Percentiles rank a stretch among this genome's conserved stretches.
These are phyloP conservation scores for Carex myosuroides DNA, from an alignment of 176 grass and related monocot genomes.

Conservation along the genomic window DNA sequence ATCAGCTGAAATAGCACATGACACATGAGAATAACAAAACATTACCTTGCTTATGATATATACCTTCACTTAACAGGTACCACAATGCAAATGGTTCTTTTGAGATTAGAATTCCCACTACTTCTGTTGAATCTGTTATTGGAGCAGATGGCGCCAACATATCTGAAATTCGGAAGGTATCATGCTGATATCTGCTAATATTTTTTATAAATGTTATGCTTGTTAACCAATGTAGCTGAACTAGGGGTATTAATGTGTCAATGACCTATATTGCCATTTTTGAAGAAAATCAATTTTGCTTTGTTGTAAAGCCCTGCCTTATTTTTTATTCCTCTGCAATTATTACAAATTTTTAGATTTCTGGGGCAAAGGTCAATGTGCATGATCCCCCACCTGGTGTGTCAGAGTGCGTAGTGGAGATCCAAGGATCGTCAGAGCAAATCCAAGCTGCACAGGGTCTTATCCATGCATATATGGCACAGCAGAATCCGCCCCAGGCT, in stretches of 20 bases:
- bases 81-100: slow-evolving; percentile 35
- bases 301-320: too few relatives aligned
- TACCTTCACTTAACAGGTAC: slow-evolving; percentile 37
- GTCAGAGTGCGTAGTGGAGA: slow-evolving; percentile 49
- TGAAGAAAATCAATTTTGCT: too few relatives aligned
- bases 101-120: slow-evolving; percentile 54
- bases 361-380: slow-evolving; percentile 58
- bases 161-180: slow-evolving; percentile 67
- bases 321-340: not conserved
- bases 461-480: slow-evolving; percentile 41
- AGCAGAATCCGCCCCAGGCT: slow-evolving; percentile 19
- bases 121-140: slow-evolving; percentile 40
- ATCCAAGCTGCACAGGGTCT: slow-evolving; percentile 44
- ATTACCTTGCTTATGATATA: not conserved
- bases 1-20: not conserved
- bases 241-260: not conserved
- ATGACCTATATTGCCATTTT: too few relatives aligned
- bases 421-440: slow-evolving; percentile 64
- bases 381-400: slow-evolving; percentile 33
- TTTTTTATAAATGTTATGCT: not conserved
- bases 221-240: not conserved
- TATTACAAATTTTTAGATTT: slow-evolving; percentile 32
- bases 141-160: slow-evolving; percentile 62
- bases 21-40: not conserved
- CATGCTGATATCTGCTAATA: slow-evolving; percentile 8